Conservation (phyloP, 2,329 filamentous ascomycete genomes). For the Penicillium sp. region DNA sequence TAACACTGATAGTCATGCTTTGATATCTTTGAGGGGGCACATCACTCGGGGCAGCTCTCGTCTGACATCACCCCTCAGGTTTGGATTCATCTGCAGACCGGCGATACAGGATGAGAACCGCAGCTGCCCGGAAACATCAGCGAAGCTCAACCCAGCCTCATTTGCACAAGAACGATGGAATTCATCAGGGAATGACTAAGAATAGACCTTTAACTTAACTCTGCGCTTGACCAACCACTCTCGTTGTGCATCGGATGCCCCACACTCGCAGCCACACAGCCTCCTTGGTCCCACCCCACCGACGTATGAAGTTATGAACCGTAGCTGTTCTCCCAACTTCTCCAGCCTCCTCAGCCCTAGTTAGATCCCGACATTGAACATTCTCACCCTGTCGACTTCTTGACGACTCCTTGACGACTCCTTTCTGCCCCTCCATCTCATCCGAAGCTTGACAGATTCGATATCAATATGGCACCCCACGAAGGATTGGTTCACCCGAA, state of each 20-base stretch:
- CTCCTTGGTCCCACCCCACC: background rate
- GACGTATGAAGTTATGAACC: background rate
- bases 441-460: no score
- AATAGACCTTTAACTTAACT: background rate
- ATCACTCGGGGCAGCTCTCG: no score
- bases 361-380: background rate
- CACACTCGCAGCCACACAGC: background rate
- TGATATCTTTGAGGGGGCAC: no score
- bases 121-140: no score
- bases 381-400: background rate
- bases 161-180: no score
- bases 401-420: no score
- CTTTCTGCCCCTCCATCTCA: background rate
- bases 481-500: slow-evolving; percentile 63
- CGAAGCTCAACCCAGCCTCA: no score
- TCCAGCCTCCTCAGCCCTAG: background rate
- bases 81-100: no score
- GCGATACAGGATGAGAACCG: no score
- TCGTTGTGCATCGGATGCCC: background rate
- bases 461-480: slow-evolving; percentile 58
- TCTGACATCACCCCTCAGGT: no score
- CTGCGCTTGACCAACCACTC: background rate
- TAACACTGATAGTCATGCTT: no score
- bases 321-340: background rate
- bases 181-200: background rate